Evolutionary conservation across 495 filamentous ascomycete species (phyloP), one percentile per base, ranked within the genome.

Genomic region (Trichoderma asperelloides): DNA sequence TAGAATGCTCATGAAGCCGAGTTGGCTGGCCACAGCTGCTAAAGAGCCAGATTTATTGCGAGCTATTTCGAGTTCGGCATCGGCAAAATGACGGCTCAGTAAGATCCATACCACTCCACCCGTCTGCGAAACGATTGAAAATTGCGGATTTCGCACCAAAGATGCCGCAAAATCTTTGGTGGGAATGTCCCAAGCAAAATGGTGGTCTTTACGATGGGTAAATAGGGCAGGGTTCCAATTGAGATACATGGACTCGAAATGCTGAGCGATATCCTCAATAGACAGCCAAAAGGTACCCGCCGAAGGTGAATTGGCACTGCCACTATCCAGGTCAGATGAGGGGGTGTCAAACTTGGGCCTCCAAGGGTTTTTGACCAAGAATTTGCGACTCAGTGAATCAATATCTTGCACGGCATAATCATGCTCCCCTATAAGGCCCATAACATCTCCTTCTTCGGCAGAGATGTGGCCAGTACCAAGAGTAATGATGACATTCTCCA

Each of bases 291-390:
- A 97, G 28, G 86, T 88, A 11, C 93, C 92, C 18, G 89, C 88
- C 7, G 62, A 47, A 1, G n/a, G 39, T 12, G 23, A 49, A 2
- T 27, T 16, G 13, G 25, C 43, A 30, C 30, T 16, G 40, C 25
- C 43, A n/a, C 12, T 66, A 69, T 69, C 25, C 68, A 18, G 8
- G 15, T 75, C 69, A 21, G 70, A 65, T 0, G 67, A 51, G 3
- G 47, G 16, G 18, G 41, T 21, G 3, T 51, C 64, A 21, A 71
- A 68, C 6, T 69, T 71, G 15, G 62, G 66, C 3, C 69, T 72
- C 96, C 96, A 98, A 9, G 96, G 96, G 73, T 99, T 98, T 73
- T 99, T 98, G 69, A 99, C 82, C 0, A 97, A 82, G 37, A 97
- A 78, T 45, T 87, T 81, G 27, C 87, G 83, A 66, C 85, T 83